These are phyloP conservation scores for Onygenales sp. DNA, from an alignment of 2,329 filamentous ascomycete genomes.

Conservation along the genomic window DNA sequence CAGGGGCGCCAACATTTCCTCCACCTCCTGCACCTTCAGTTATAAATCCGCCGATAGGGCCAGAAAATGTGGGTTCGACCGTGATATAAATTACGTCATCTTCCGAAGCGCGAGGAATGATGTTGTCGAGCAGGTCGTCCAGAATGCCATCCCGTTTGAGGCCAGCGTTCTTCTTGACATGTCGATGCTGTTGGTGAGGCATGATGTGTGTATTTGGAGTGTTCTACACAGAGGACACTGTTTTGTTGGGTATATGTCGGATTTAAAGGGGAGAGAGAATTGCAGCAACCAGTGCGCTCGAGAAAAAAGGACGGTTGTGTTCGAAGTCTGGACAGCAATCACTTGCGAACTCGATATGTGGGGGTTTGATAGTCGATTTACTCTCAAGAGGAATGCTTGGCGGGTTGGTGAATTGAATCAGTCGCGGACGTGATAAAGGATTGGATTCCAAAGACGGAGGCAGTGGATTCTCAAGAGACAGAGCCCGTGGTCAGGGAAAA, in stretches of 20 bases:
- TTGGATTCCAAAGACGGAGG: background rate
- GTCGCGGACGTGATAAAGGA: background rate
- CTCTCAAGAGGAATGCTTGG: background rate
- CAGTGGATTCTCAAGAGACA: background rate
- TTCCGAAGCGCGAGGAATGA: background rate
- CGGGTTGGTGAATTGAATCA: background rate
- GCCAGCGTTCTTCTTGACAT: slow-evolving; percentile 3
- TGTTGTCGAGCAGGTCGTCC: slow-evolving; percentile 1
- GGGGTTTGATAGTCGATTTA: background rate
- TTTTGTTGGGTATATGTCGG: background rate
- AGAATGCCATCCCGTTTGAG: slow-evolving; percentile 1
- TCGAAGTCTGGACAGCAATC: background rate
- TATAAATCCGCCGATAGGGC: slow-evolving; percentile 39
- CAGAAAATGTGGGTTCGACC: slow-evolving; percentile 42
- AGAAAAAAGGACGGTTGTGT: background rate
- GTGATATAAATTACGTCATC: slow-evolving; percentile 42
- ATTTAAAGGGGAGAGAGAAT: background rate
- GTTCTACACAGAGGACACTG: background rate
- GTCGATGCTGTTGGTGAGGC: slow-evolving; percentile 8
- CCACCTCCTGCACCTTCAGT: slow-evolving; percentile 22
- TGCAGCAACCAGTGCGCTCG: slow-evolving; percentile 10
- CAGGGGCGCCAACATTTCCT: slow-evolving; percentile 18
- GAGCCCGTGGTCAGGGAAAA: background rate
- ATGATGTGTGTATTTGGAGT: slow-evolving; percentile 1
- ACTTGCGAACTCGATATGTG: background rate